Conservation (phyloP, 2,329 filamentous ascomycete species). For the Ophiostoma montium region DNA sequence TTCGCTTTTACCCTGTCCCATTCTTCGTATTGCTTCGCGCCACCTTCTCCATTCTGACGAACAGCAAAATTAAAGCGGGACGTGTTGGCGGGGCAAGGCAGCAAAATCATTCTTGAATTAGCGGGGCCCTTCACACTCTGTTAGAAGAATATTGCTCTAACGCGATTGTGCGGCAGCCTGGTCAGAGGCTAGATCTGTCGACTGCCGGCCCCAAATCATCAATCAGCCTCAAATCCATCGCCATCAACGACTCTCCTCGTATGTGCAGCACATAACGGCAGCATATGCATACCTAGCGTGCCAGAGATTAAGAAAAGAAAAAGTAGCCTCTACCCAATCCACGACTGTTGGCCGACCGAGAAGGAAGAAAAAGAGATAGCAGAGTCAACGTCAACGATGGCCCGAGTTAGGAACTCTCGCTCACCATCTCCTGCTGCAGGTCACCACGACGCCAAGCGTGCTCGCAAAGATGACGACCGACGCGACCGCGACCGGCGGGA, state of each 20-base stretch:
- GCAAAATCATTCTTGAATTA: neutral
- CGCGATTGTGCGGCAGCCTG: neutral
- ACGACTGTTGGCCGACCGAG: neutral
- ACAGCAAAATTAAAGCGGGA: constrained; percentile 1
- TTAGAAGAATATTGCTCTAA: neutral
- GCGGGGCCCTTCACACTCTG: neutral
- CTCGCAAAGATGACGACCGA: constrained; percentile 41
- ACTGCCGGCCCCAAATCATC: neutral
- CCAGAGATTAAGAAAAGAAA: neutral
- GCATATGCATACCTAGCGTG: neutral
- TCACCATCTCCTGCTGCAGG: constrained; percentile 91
- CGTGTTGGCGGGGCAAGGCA: neutral
- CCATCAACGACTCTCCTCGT: neutral
- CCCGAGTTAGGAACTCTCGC: constrained; percentile 56
- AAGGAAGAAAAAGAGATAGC: neutral
- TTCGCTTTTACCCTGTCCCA: neutral
- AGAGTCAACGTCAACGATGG: constrained; percentile 28
- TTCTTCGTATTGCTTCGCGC: neutral
- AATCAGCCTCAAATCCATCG: neutral
- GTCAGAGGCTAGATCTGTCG: too few relatives aligned
- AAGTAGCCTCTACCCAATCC: neutral
- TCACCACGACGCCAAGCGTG: constrained; percentile 59
- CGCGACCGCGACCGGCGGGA: constrained; percentile 37
- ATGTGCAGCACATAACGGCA: neutral
- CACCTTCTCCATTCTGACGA: neutral